Conservation (phyloP, 2,329 filamentous ascomycete species). For the Amauroascus verrucosus region DNA sequence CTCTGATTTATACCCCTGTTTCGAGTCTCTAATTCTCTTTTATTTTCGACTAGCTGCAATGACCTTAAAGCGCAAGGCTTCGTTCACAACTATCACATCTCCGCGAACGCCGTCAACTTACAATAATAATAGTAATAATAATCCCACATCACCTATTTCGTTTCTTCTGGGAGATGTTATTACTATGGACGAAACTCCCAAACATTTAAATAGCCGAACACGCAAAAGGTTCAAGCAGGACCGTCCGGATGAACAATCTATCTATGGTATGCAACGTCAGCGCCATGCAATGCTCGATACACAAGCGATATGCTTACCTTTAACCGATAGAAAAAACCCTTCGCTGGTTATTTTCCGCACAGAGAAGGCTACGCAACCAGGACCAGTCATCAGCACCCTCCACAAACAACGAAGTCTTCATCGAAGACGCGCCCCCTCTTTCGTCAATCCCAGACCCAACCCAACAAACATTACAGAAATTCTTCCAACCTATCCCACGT, state of each 20-base stretch:
- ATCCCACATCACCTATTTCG: constrained; percentile 19
- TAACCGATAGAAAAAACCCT: constrained; percentile 31
- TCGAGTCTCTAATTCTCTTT: too few relatives aligned
- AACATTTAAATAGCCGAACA: constrained; percentile 47
- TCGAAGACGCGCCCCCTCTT: constrained; percentile 21
- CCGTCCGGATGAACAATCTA: constrained; percentile 45
- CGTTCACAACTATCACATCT: constrained; percentile 38
- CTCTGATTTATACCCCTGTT: too few relatives aligned
- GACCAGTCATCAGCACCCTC: constrained; percentile 1
- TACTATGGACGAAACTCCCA: constrained; percentile 26
- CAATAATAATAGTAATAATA: too few relatives aligned
- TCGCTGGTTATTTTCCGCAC: constrained; percentile 34
- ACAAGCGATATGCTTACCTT: constrained; percentile 11
- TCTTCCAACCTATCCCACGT: constrained; percentile 28
- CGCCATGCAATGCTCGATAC: neutral
- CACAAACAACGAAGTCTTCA: constrained; percentile 3
- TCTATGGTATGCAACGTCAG: constrained; percentile 39
- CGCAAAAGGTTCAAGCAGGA: constrained; percentile 50
- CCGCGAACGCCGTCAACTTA: constrained; percentile 30
- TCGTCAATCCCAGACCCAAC: constrained; percentile 26
- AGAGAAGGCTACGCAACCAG: constrained; percentile 23
- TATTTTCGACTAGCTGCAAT: constrained; percentile 28
- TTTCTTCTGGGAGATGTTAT: constrained; percentile 21
- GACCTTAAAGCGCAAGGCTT: constrained; percentile 51
- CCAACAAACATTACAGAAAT: constrained; percentile 33